phyloP scores from a whole-genome alignment of 2,329 filamentous ascomycete species.

The Berkeleyomyces basicola region DNA sequence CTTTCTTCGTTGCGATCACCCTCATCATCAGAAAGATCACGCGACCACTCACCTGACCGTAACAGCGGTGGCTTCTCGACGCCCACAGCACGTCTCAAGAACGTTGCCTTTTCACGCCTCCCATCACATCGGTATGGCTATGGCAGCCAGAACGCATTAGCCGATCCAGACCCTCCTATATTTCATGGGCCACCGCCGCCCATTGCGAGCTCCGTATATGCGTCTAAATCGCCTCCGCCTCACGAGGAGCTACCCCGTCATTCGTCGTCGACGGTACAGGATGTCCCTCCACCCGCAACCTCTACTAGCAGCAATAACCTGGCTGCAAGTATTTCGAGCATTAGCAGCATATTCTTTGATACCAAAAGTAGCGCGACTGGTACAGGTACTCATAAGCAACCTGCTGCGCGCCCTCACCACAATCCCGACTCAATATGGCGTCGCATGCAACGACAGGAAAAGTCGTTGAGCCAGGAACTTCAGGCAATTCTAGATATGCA shows the following conservation, averaged over 20 bases:
- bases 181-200: constrained; percentile 36
- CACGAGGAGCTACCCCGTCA: constrained; percentile 17
- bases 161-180: constrained; percentile 21
- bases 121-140: not conserved
- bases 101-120: constrained; percentile 7
- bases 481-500: constrained; percentile 34
- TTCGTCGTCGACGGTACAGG: constrained; percentile 11
- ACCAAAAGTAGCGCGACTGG: constrained; percentile 13
- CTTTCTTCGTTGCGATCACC: constrained; percentile 3
- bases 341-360: constrained; percentile 26
- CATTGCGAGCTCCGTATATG: constrained; percentile 28
- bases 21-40: not conserved
- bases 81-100: constrained; percentile 1
- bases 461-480: constrained; percentile 29
- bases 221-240: not conserved
- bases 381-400: not conserved
- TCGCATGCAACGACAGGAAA: constrained; percentile 29
- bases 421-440: constrained; percentile 31
- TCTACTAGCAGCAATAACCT: constrained; percentile 7
- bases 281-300: not conserved
- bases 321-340: constrained; percentile 11
- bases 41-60: not conserved
- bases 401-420: not conserved
- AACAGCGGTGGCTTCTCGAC: not conserved
- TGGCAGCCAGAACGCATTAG: not conserved